Evolutionary conservation across 208 protist genomes (phyloP).

Genomic region (Leishmania martiniquensis): DNA sequence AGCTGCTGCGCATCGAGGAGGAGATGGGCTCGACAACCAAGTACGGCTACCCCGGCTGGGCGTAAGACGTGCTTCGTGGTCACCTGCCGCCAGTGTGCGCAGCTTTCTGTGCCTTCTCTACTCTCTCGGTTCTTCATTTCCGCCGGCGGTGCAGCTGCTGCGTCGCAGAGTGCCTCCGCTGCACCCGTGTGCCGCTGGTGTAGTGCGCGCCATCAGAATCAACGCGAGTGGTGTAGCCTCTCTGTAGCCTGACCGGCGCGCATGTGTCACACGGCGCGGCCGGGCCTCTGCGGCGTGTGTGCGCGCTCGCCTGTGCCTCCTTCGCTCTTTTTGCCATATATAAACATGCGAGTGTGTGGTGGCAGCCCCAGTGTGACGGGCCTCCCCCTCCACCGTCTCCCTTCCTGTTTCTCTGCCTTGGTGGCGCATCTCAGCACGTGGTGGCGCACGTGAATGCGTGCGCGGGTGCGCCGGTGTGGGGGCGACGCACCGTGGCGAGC

Average conservation of each 20-base stretch:
- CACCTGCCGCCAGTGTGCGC: neutral
- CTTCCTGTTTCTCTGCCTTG: no score
- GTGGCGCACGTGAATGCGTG: neutral
- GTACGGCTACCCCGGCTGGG: conserved; percentile 84
- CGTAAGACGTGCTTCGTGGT: conserved; percentile 25
- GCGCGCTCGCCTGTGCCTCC: neutral
- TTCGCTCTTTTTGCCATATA: no score
- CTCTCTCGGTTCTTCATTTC: neutral
- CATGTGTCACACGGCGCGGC: neutral
- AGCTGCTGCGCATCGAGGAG: conserved; percentile 99
- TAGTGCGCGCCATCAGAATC: neutral
- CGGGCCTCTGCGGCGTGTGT: neutral
- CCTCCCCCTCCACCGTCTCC: no score
- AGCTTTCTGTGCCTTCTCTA: neutral
- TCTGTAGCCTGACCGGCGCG: neutral
- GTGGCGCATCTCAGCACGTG: no score
- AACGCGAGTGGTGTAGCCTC: neutral
- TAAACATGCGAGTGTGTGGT: neutral
- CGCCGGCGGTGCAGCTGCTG: neutral
- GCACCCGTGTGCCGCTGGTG: neutral
- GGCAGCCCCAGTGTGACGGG: no score
- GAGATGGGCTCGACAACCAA: conserved; percentile 80
- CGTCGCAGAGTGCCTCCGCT: neutral
- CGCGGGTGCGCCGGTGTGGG: neutral
- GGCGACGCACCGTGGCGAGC: neutral